phyloP scores from a whole-genome alignment of 2,329 filamentous ascomycete species.

The Ascochyta clinopodiicola region DNA sequence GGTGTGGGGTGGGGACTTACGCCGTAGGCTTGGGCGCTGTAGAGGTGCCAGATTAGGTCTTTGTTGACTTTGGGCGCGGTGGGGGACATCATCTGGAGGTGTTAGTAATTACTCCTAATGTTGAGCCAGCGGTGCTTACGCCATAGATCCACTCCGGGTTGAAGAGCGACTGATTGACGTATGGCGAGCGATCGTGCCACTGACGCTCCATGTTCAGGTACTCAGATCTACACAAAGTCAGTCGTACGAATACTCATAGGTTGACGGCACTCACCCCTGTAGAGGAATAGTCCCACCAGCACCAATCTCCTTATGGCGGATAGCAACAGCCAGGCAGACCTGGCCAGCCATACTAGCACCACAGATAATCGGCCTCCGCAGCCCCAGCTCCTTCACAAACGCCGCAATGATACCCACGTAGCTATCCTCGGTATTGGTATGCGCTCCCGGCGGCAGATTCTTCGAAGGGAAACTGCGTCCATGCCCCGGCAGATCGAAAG shows the following conservation, averaged over 20 bases:
- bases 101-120: slow-evolving; percentile 3
- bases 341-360: slow-evolving; percentile 60
- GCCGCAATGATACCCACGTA: slow-evolving; percentile 56
- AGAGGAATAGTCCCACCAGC: slow-evolving; percentile 56
- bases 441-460: slow-evolving; percentile 51
- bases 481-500: slow-evolving; percentile 59
- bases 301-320: slow-evolving; percentile 55
- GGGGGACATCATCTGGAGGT: slow-evolving; percentile 53
- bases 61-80: slow-evolving; percentile 55
- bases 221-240: slow-evolving; percentile 36
- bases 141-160: slow-evolving; percentile 59
- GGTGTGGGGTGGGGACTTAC: slow-evolving; percentile 18
- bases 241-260: slow-evolving; percentile 15
- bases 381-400: slow-evolving; percentile 52
- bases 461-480: slow-evolving; percentile 56
- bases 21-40: slow-evolving; percentile 58
- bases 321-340: slow-evolving; percentile 57
- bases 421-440: slow-evolving; percentile 57
- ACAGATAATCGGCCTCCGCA: slow-evolving; percentile 57
- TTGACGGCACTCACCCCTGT: slow-evolving; percentile 45
- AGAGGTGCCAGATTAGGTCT: slow-evolving; percentile 59
- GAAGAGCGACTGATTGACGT: slow-evolving; percentile 57
- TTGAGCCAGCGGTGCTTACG: slow-evolving; percentile 17
- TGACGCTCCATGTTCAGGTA: slow-evolving; percentile 53
- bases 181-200: slow-evolving; percentile 55